Evolutionary conservation across 805 yeast genomes (phyloP), one percentile per base, ranked within the genome.

Genomic region (Yarrowia sp.): DNA sequence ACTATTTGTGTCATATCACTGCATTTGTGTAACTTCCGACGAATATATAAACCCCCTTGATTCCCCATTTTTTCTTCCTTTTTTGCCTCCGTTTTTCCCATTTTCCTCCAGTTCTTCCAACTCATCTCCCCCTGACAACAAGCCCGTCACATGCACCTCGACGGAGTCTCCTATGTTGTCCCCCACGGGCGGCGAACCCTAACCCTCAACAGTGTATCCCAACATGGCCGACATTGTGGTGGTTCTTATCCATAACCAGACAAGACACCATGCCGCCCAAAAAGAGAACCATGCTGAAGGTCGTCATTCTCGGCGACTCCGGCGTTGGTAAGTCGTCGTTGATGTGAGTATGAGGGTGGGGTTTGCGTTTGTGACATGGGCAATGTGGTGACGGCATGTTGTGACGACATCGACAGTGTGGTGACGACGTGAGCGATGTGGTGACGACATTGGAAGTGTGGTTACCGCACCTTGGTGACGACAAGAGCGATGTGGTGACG

Each of bases 321-420:
- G 98, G 98, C 67, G 98, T 95, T 56, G 99, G 99, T 34, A 94
- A 94, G 81, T 94, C 98, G 36, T 92, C 97, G 3, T 81, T 94
- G 72, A 93, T 94, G 97, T 58, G 50, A 58, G 64, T 58, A 58
- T 24, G 8, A 7, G 8, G 33, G 9, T 6, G 17, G 17, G 44
- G n/a, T n/a, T n/a, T n/a, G n/a, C n/a, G n/a, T n/a, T n/a, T n/a
- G n/a, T n/a, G n/a, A 24, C 30, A 24, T 24, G 30, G 30, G 30
- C 30, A 0, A 7, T 24, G 30, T 24, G 3, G 3, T 24, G 30
- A 24, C 30, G 30, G n/a, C n/a, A n/a, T n/a, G n/a, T n/a, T n/a
- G n/a, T n/a, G n/a, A n/a, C n/a, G n/a, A n/a, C n/a, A n/a, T n/a
- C n/a, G n/a, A n/a, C n/a, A n/a, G n/a, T n/a, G n/a, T n/a, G n/a